A percentile compares a stretch with the other conserved stretches of the same genome.
phyloP scores from a whole-genome alignment of 1,139 yeast species.

The Yamadazyma epiphylla region DNA sequence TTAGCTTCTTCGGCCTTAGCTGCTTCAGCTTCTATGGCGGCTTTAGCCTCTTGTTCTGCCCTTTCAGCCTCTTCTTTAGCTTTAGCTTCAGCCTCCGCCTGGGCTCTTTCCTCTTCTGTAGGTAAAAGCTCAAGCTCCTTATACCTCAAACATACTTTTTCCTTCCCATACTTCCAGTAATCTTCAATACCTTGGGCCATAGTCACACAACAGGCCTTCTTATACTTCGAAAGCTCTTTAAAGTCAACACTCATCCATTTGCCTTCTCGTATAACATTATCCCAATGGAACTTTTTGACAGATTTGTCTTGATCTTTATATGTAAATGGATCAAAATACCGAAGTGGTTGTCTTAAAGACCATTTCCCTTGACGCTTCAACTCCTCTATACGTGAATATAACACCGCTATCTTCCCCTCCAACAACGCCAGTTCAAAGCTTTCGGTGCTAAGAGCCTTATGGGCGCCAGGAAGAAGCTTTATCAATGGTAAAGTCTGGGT shows the following conservation, averaged over 20 bases:
- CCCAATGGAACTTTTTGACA: conserved; percentile 59
- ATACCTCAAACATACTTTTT: conserved; percentile 55
- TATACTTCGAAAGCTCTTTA: conserved; percentile 64
- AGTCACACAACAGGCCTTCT: conserved; percentile 63
- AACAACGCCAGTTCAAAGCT: conserved; percentile 79
- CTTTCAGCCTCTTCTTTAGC: conserved; percentile 5
- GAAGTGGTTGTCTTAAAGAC: conserved; percentile 85
- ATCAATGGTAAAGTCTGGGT: conserved; percentile 86
- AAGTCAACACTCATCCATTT: conserved; percentile 84
- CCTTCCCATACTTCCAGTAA: conserved; percentile 69
- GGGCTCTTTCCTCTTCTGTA: conserved; percentile 3
- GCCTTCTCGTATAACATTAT: conserved; percentile 69
- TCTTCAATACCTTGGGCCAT: conserved; percentile 73
- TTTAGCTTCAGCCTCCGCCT: no score
- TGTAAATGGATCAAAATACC: conserved; percentile 64
- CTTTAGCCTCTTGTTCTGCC: conserved; percentile 1
- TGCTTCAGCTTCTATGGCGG: conserved; percentile 6
- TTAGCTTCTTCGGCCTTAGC: conserved; percentile 5
- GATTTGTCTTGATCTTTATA: conserved; percentile 27
- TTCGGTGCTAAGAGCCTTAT: conserved; percentile 80
- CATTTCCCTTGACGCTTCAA: conserved; percentile 82
- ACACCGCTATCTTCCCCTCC: conserved; percentile 94
- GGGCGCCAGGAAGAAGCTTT: conserved; percentile 77
- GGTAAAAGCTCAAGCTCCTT: not conserved
- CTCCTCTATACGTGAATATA: conserved; percentile 89